Base-by-base conservation (phyloP, 495 filamentous ascomycete genomes). In the Pyrenopolyporus hunteri region DNA sequence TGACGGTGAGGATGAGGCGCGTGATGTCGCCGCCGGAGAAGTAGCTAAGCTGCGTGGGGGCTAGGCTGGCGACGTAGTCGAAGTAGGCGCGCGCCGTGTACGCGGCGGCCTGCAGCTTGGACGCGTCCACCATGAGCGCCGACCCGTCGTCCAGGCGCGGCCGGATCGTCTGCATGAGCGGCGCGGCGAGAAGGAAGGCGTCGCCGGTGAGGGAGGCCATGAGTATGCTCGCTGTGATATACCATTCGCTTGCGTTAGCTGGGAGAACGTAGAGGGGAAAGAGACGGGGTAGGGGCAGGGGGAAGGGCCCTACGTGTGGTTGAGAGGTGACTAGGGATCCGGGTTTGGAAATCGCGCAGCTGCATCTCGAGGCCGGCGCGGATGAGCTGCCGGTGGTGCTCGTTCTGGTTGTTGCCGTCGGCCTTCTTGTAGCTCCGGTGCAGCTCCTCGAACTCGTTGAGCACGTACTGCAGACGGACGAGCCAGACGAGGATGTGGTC, bases 401-500 rank as follows among this genome's bases (percentile, higher is more conserved):
- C 70, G 53, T 47, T 72, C 52, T 73, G 62, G 22, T 50, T 44
- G 31, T 47, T 55, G 11, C 50, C 42, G 6, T 59, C 49, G 7
- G 64, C 57, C 7, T 49, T 61, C 22, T 66, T 66, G 11, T 68
- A 69, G 7, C 26, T 36, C n/a, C 59, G 49, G 16, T 59, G 29
- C 7, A 74, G 47, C 2, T 70, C 70, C 43, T 66, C 62, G 29
- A 76, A 71, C 48, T 77, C 72, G 26, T 75, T 74, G 8, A 71
- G 37, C 23, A 76, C 67, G 6, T 73, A 70, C 29, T 78, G 68
- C 1, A 78, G 44, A 6, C 76, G 75, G 6, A 75, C 72, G 7
- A 77, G 68, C 72, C 74, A 77, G 20, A 64, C 67, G 2, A 81
- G 74, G n/a, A 72, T 54, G 10, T 65, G 59, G 52, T 81, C 78